Evolutionary conservation across 352 stramenopile genomes (phyloP).

Genomic region (Nothophytophthora sp.): DNA sequence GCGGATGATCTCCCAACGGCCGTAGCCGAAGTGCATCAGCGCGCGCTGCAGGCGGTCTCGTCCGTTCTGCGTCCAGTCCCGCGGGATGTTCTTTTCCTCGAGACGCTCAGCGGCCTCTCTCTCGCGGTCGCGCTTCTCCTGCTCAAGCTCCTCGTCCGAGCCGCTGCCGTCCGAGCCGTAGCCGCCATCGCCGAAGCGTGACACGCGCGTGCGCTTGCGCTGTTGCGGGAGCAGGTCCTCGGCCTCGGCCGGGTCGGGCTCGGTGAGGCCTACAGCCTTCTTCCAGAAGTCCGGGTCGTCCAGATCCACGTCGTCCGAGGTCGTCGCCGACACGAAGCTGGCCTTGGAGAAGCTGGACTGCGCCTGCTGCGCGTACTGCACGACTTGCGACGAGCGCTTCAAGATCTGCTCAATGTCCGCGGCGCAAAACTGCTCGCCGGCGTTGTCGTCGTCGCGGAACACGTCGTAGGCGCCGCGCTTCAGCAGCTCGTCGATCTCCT

Average conservation of each 20-base stretch:
- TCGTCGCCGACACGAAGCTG: conserved; percentile 91
- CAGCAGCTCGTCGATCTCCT: conserved; percentile 92
- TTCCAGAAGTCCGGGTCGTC: conserved; percentile 99
- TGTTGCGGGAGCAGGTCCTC: conserved; percentile 74
- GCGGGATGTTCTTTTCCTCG: conserved; percentile 69
- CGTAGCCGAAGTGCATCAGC: conserved; percentile 88
- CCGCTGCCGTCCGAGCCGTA: conserved; percentile 72
- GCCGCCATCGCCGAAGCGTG: conserved; percentile 71
- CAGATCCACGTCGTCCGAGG: conserved; percentile 95
- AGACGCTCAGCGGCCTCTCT: conserved; percentile 52
- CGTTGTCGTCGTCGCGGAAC: conserved; percentile 90
- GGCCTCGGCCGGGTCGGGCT: conserved; percentile 64
- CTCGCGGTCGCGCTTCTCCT: conserved; percentile 48
- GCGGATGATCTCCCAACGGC: conserved; percentile 88
- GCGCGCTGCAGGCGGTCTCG: conserved; percentile 82
- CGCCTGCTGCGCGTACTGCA: conserved; percentile 86
- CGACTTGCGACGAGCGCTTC: conserved; percentile 80
- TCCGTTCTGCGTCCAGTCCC: conserved; percentile 88
- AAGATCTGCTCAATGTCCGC: conserved; percentile 99
- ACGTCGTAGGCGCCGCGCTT: conserved; percentile 92
- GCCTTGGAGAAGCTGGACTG: conserved; percentile 92
- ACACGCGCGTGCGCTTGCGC: conserved; percentile 84
- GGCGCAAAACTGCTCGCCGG: conserved; percentile 95
- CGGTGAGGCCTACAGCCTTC: conserved; percentile 93
- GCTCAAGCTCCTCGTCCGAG: conserved; percentile 59